Percentiles rank a stretch among this genome's conserved stretches.
Evolutionary conservation across 1,139 yeast genomes (phyloP).

Genomic region (Zygosaccharomyces sapae): DNA sequence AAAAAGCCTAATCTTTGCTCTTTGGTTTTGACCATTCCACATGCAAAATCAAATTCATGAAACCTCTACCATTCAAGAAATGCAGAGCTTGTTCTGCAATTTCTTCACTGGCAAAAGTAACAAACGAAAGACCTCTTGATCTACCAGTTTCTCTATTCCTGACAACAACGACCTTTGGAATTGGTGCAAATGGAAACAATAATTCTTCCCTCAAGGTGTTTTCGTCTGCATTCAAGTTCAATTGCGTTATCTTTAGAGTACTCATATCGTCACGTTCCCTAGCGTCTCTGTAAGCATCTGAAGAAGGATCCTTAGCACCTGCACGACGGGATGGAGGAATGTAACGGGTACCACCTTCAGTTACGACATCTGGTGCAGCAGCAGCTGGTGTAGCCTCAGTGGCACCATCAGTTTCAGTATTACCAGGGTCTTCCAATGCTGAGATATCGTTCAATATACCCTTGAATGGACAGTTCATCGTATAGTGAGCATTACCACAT

Average conservation of each 20-base stretch:
- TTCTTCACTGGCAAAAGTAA: slow-evolving; percentile 65
- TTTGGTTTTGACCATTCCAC: slow-evolving; percentile 57
- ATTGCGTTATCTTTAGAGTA: slow-evolving; percentile 87
- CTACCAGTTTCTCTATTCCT: slow-evolving; percentile 92
- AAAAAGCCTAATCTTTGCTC: slow-evolving; percentile 11
- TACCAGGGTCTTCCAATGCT: slow-evolving; percentile 40
- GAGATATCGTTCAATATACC: slow-evolving; percentile 68
- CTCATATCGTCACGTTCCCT: slow-evolving; percentile 76
- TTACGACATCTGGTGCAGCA: slow-evolving; percentile 30
- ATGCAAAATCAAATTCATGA: slow-evolving; percentile 82
- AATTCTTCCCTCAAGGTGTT: slow-evolving; percentile 71
- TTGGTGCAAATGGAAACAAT: slow-evolving; percentile 68
- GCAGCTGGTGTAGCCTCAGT: slow-evolving; percentile 21
- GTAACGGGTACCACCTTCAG: slow-evolving; percentile 44
- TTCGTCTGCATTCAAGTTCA: slow-evolving; percentile 82
- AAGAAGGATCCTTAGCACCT: slow-evolving; percentile 47
- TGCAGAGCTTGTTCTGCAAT: slow-evolving; percentile 78
- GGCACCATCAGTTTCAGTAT: slow-evolving; percentile 35
- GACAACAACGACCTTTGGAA: slow-evolving; percentile 78
- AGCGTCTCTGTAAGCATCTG: slow-evolving; percentile 44
- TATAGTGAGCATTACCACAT: slow-evolving; percentile 92
- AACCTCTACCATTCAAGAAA: slow-evolving; percentile 83
- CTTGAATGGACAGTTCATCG: slow-evolving; percentile 93
- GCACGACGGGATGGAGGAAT: slow-evolving; percentile 64
- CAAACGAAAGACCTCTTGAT: slow-evolving; percentile 96